phyloP scores from a whole-genome alignment of 2,329 filamentous ascomycete species.

The Metarhizium anisopliae region DNA sequence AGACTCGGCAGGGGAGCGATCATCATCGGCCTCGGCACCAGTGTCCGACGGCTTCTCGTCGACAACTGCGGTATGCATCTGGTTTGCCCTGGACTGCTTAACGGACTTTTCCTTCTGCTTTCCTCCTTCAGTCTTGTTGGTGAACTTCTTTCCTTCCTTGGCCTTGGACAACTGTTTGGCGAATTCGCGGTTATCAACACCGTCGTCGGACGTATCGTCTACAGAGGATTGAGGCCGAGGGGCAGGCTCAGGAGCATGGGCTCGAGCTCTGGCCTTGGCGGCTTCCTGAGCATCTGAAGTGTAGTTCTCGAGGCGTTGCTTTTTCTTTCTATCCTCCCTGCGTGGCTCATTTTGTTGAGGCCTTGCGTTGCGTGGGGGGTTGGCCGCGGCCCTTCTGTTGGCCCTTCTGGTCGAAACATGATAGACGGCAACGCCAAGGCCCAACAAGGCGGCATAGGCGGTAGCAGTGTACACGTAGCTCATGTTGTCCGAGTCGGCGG shows the following conservation, averaged over 20 bases:
- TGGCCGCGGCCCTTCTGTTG: slow-evolving; percentile 20
- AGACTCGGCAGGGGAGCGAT: slow-evolving; percentile 62
- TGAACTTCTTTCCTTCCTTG: slow-evolving; percentile 59
- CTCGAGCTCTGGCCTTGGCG: slow-evolving; percentile 28
- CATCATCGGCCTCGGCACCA: slow-evolving; percentile 71
- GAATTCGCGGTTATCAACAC: slow-evolving; percentile 64
- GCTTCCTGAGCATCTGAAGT: slow-evolving; percentile 26
- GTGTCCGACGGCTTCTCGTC: slow-evolving; percentile 44
- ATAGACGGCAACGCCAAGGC: slow-evolving; percentile 26
- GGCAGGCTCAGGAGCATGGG: slow-evolving; percentile 9
- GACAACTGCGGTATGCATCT: slow-evolving; percentile 34
- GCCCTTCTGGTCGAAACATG: slow-evolving; percentile 24
- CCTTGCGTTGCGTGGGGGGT: slow-evolving; percentile 21
- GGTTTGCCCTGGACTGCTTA: slow-evolving; percentile 57
- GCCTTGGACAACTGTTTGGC: slow-evolving; percentile 63
- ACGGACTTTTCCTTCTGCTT: slow-evolving; percentile 61
- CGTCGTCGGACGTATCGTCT: slow-evolving; percentile 43
- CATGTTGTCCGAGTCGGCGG: slow-evolving; percentile 23
- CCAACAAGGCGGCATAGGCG: slow-evolving; percentile 28
- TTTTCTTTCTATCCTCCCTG: slow-evolving; percentile 36
- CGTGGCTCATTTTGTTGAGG: slow-evolving; percentile 21
- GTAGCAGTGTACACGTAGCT: slow-evolving; percentile 26
- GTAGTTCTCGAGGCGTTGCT: slow-evolving; percentile 35
- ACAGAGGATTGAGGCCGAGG: slow-evolving; percentile 12
- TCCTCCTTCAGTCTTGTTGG: slow-evolving; percentile 40